Evolutionary conservation across 2,329 filamentous ascomycete species (phyloP).

Genomic region (Graphiopsis chlorocephala): DNA sequence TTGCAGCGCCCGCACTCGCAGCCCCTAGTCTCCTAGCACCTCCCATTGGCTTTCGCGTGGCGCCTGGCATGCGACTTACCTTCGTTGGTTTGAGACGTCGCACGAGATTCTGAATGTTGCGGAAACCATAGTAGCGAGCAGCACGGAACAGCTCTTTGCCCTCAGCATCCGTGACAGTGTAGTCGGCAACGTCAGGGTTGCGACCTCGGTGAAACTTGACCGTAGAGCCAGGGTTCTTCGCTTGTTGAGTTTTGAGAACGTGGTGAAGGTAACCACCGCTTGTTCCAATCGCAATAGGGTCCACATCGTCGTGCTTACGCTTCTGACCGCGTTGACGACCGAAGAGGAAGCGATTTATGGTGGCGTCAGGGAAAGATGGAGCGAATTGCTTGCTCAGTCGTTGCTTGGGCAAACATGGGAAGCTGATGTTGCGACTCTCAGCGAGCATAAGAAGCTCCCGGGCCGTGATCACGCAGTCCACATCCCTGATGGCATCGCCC

Average conservation of each 20-base stretch:
- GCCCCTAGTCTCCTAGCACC: constrained; percentile 40
- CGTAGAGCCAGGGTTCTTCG: constrained; percentile 66
- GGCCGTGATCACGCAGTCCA: constrained; percentile 97
- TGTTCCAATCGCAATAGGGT: constrained; percentile 58
- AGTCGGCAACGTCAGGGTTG: constrained; percentile 89
- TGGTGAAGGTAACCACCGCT: constrained; percentile 89
- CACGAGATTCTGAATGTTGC: constrained; percentile 97
- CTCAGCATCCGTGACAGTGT: constrained; percentile 58
- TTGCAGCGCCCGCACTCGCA: constrained; percentile 32
- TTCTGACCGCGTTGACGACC: constrained; percentile 51
- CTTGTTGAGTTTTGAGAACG: constrained; percentile 72
- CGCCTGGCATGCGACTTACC: constrained; percentile 76
- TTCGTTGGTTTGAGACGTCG: constrained; percentile 81
- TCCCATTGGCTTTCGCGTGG: constrained; percentile 54
- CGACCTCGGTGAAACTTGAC: constrained; percentile 73
- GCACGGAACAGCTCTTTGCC: constrained; percentile 64
- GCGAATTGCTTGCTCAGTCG: constrained; percentile 48
- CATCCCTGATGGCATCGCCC: constrained; percentile 67
- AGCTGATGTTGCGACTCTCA: constrained; percentile 72
- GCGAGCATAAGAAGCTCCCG: constrained; percentile 91
- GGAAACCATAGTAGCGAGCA: constrained; percentile 93
- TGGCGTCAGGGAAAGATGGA: constrained; percentile 69
- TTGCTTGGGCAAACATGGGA: constrained; percentile 66
- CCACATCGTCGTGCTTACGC: constrained; percentile 40
- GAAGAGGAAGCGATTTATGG: constrained; percentile 72